Conservation (phyloP, 2,329 filamentous ascomycete genomes). For the Byssochlamys sp. region DNA sequence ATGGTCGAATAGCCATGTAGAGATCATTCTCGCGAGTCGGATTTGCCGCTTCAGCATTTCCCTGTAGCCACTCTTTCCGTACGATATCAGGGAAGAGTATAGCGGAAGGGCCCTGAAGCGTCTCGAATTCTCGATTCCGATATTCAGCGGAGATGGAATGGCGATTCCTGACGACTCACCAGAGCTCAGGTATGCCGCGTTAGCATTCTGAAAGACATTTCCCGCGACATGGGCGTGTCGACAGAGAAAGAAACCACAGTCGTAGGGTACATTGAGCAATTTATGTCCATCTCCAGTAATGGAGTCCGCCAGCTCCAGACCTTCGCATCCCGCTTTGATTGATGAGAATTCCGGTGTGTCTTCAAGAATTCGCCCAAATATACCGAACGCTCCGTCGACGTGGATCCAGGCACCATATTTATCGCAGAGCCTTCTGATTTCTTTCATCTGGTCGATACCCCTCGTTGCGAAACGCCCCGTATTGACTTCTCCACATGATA, state of each 20-base stretch:
- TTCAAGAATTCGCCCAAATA: constrained; percentile 63
- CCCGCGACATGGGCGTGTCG: constrained; percentile 50
- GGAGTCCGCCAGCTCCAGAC: constrained; percentile 73
- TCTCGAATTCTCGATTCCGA: constrained; percentile 82
- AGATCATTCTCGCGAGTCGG: constrained; percentile 57
- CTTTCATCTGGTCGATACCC: constrained; percentile 47
- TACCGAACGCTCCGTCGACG: constrained; percentile 81
- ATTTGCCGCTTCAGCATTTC: constrained; percentile 65
- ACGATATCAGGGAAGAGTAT: constrained; percentile 67
- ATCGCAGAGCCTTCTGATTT: constrained; percentile 61
- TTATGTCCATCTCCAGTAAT: constrained; percentile 84
- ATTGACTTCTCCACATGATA: constrained; percentile 87
- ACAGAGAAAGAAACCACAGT: constrained; percentile 82
- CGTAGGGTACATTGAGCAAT: constrained; percentile 88
- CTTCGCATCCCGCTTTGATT: constrained; percentile 45
- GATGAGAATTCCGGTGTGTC: constrained; percentile 46
- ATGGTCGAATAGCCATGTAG: constrained; percentile 52
- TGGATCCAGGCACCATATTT: constrained; percentile 74
- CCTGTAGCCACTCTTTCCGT: constrained; percentile 60
- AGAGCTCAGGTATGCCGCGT: constrained; percentile 65
- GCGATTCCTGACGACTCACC: constrained; percentile 20
- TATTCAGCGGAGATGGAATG: constrained; percentile 74
- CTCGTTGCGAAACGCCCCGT: constrained; percentile 68
- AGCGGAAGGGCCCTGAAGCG: constrained; percentile 84
- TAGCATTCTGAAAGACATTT: constrained; percentile 68